Evolutionary conservation across 2,329 filamentous ascomycete species (phyloP), one percentile per base, ranked within the genome.

Genomic region (Fusarium sp.): DNA sequence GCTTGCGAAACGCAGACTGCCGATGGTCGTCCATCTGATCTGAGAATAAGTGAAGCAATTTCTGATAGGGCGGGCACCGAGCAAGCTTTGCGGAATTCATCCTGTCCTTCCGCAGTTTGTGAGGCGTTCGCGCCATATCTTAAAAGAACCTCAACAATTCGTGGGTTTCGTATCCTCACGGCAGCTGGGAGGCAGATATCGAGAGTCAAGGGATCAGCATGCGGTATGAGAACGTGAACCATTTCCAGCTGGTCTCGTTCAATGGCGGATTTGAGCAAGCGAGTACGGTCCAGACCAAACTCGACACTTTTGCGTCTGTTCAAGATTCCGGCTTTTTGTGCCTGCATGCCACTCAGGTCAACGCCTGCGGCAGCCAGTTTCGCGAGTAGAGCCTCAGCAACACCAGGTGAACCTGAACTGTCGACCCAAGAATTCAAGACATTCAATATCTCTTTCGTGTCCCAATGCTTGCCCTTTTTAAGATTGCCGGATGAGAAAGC

Each of bases 341-440:
- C 86, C 54, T 82, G 79, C 43, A 76, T 78, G 15, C 84, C 80
- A 54, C 85, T 84, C 15, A 88, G 73, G 52, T 87, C 84, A 6
- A 86, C 83, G 15, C 87, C 87, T 2, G 80, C 82, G 2, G 79
- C 75, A 36, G 80, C 78, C 34, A 89, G 76, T 74, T 84, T 86
- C 5, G 76, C 78, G 31, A 89, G 82, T 24, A 89, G 79, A 1
- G 84, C 84, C 71, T 88, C 85, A n/a, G 85, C 87, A 6, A 89
- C 83, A 10, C 84, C 87, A 0, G 87, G 82, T 1, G 85, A 82
- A 14, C 86, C 86, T 17, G 76, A 77, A 46, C 82, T 84, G 36
- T 79, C 76, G 57, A 89, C 80, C 71, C 87, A 85, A 42, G 79
- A 77, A 46, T 83, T 78, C 53, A 89, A 79, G 15, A 83, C 83